Base-by-base conservation (phyloP, 2,329 filamentous ascomycete species). In the Camillea tinctor region DNA sequence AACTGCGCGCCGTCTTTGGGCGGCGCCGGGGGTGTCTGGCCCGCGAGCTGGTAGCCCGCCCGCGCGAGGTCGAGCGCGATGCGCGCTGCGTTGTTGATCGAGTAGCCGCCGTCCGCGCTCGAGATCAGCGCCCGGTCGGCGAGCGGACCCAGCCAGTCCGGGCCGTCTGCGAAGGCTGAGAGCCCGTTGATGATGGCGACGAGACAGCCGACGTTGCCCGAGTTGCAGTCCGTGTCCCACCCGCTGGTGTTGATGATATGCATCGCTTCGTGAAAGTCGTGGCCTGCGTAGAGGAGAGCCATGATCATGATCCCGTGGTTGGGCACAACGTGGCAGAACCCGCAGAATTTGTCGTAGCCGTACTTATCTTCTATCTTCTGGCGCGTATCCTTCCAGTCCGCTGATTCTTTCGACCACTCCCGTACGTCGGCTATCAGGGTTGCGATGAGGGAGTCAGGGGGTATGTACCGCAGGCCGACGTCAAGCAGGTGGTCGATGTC, bases 201-300 rank as follows among this genome's bases (percentile, higher is more conserved):
- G 1, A 76, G 64, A 36, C 75, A 76, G 1, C 68, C 75, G 9
- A 76, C 59, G 50, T 76, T 76, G 1, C 75, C 75, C 2, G 74
- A 73, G 52, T 76, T 76, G 64, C 74, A 76, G 58, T 76, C 74
- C 1, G 75, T 76, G 61, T 76, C 75, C 74, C 75, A 76, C 56
- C 73, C 73, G 51, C 69, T 70, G 1, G 72, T 75, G 57, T 74
- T 74, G 57, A 74, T 64, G 49, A 75, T 73, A 56, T 75, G 73
- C 69, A 75, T 73, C 1, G 73, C 73, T 49, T 71, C 67, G 23
- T 70, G 59, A 49, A 75, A 75, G 50, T 71, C 62, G 40, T 71
- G 60, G 2, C 68, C 68, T 1, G 63, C 71, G 21, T 73, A 74
- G 4, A 75, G 52, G 7, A 75, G 58, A 1, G 72, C 57, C 68